Evolutionary conservation across 208 protist genomes (phyloP).

Genomic region (Crithidia acanthocephali): DNA sequence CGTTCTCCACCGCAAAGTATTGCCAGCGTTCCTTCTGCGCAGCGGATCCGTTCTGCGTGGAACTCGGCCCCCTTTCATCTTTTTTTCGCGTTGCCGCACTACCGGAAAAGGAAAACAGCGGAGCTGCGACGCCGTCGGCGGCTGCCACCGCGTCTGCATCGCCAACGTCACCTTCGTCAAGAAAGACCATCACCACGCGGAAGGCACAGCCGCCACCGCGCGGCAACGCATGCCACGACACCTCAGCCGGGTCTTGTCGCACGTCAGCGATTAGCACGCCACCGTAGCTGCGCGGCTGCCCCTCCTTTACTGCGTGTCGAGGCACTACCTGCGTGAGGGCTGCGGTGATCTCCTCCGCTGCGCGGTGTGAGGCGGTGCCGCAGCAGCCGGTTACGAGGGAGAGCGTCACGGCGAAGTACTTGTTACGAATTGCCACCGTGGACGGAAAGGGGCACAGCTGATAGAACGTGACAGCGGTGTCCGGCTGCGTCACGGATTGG

Average conservation of each 20-base stretch:
- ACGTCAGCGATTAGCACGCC: constrained; percentile 46
- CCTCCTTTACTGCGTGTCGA: background rate
- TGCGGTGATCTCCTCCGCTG: background rate
- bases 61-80: background rate
- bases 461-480: background rate
- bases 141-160: background rate
- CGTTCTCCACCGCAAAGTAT: constrained; percentile 35
- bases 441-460: constrained; percentile 11
- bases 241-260: constrained; percentile 26
- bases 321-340: background rate
- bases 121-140: background rate
- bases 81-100: background rate
- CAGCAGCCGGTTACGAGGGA: constrained; percentile 5
- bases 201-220: constrained; percentile 30
- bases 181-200: constrained; percentile 42
- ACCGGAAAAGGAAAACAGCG: background rate
- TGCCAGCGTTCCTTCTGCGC: constrained; percentile 26
- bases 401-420: constrained; percentile 15
- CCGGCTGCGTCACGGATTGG: no score
- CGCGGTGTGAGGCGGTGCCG: background rate
- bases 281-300: constrained; percentile 24
- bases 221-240: constrained; percentile 60
- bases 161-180: constrained; percentile 15
- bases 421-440: background rate
- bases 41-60: background rate